Base-by-base conservation (phyloP, 768 basidiomycete species). In the Pleurotus djamor region DNA sequence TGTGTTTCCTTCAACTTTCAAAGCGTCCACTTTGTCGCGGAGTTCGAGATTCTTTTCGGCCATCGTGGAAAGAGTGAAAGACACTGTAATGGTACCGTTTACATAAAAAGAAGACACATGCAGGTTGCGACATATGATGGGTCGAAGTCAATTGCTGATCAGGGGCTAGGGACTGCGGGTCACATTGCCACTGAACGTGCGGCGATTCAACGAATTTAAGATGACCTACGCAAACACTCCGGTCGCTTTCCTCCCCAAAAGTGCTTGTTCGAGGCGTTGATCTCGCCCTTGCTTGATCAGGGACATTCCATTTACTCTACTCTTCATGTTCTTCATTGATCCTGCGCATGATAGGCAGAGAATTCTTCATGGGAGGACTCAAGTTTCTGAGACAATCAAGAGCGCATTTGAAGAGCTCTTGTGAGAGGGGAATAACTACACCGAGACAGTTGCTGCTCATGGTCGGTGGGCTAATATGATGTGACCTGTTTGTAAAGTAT, bases 371-470 rank as follows among this genome's bases (percentile, higher is more conserved):
- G 4, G 72, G 61, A 0, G 71, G 64, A 6, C 62, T 63, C 21
- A 64, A 61, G 36, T 58, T 51, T 67, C 68, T 74, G 44, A 68
- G 64, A 10, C 69, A 69, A 50, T 76, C 75, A 33, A 76, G 65
- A 13, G 72, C 66, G 34, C 72, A 62, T 58, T 69, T 69, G 38
- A 76, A 65, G 55, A 62, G 72, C 35, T 21, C 52, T 54, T 9
- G 45, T 12, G 7, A 16, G 45, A 47, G 4, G 38, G 2, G 21
- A 28, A 28, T 3, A 28, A 28, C 21, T 28, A 28, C 21, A 28
- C 21, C 21, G 21, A 28, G 21, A 28, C 21, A 28, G 21, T 28
- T 28, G 21, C 21, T 28, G 21, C 21, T 28, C 21, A 28, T 28
- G 21, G 21, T 28, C 21, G 21, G 21, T 28, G 21, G 21, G 21